Conservation (phyloP, 2,329 filamentous ascomycete species). For the Arthroderma sp. region DNA sequence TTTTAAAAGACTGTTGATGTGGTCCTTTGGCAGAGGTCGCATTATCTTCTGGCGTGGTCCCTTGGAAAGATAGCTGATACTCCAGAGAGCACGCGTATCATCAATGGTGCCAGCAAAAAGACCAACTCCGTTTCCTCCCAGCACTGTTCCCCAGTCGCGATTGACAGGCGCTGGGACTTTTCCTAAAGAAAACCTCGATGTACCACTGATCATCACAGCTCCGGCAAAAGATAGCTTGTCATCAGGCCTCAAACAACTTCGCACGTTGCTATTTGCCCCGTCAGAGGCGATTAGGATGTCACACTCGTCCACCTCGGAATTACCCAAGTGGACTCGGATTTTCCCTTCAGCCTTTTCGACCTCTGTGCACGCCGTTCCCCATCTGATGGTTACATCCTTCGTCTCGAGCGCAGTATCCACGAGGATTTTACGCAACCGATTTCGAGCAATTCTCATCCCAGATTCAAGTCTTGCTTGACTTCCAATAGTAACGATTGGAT, state of each 20-base stretch:
- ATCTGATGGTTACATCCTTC: slow-evolving; percentile 9
- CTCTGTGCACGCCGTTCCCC: slow-evolving; percentile 7
- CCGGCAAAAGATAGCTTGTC: slow-evolving; percentile 31
- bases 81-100: slow-evolving; percentile 30
- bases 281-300: slow-evolving; percentile 37
- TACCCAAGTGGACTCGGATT: slow-evolving; percentile 6
- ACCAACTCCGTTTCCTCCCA: slow-evolving; percentile 27
- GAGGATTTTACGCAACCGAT: slow-evolving; percentile 10
- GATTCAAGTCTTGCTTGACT: background rate
- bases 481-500: slow-evolving; percentile 3
- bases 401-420: slow-evolving; percentile 14
- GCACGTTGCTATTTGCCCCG: slow-evolving; percentile 33
- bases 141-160: slow-evolving; percentile 30
- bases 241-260: slow-evolving; percentile 25
- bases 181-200: slow-evolving; percentile 22
- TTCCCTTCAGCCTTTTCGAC: slow-evolving; percentile 6
- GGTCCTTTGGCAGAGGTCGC: slow-evolving; percentile 8
- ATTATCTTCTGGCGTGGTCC: slow-evolving; percentile 6
- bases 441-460: slow-evolving; percentile 11
- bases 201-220: slow-evolving; percentile 27
- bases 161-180: slow-evolving; percentile 20
- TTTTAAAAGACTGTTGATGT: slow-evolving; percentile 7
- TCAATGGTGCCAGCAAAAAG: slow-evolving; percentile 37
- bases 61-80: slow-evolving; percentile 21
- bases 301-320: slow-evolving; percentile 5